Evolutionary conservation across 768 basidiomycete species (phyloP), one percentile per base, ranked within the genome.

Genomic region (Amanita fuliginea): DNA sequence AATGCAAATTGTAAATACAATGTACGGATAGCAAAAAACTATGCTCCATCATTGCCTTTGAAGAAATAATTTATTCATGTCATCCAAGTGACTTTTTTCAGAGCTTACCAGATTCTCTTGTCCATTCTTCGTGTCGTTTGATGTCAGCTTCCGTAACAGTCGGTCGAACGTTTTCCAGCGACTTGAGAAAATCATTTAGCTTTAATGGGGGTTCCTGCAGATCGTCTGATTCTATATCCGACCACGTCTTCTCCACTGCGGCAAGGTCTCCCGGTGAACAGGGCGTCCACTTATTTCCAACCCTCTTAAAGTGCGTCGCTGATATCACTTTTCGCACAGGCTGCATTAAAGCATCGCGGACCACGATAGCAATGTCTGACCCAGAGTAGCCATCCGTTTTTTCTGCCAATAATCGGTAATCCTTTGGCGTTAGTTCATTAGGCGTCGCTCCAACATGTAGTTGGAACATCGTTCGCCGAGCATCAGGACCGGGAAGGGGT

Each of bases 271-370:
- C 94, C 1, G 96, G 94, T 1, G 94, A 97, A 63, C 96, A 99
- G 2, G 96, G 96, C 18, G 93, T 97, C 84, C 79, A 95, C 66
- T 83, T 93, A 9, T 69, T 69, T 1, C 55, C 51, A 19, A 79
- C 70, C 28, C 65, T 71, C 62, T 92, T 92, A 69, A 99, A 99
- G 66, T 99, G 95, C 0, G 93, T 96, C 2, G 96, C 93, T 18
- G 83, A 81, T 43, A 97, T 78, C 40, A 99, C 91, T 63, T 99
- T 98, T 47, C 95, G 81, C 11, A 99, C 89, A 1, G 95, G 95
- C 62, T 98, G 94, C 95, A 98, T 99, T 54, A 99, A 76, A 0
- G 95, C 94, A 60, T 98, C 95, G 50, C 93, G 84, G 21, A 97
- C 95, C 46, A 95, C 74, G 55, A 94, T 86, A 2, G 94, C 81